Base-by-base conservation (phyloP, 2,329 filamentous ascomycete species). In the Aureobasidium lini region DNA sequence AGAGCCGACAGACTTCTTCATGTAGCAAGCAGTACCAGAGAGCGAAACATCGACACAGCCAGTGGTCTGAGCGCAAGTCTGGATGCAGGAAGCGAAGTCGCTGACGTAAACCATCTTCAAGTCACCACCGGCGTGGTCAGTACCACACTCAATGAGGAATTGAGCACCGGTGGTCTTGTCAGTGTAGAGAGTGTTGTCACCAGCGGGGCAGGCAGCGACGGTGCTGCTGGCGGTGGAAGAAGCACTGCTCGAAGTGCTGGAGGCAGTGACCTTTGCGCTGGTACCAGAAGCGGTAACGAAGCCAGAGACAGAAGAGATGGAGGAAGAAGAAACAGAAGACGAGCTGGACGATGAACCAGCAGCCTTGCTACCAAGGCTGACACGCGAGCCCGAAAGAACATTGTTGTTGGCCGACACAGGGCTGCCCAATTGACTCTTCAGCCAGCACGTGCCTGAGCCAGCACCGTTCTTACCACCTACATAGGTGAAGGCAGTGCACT, bases 1-100 rank as follows among this genome's bases (percentile, higher is more conserved):
- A 16, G 56, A 42, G 7, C 66, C 68, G 13, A 71, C 44, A 6
- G 52, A 61, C n/a, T 59, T 65, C 67, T 71, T 71, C 60, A 71
- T 57, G 57, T 71, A 69, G 60, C 67, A 70, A n/a, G 67, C 68
- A 16, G 62, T 48, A 1, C 69, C 70, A 9, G 68, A 68, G 7
- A 69, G 61, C 9, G 65, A 66, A 29, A 72, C 66, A 39, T 72
- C 68, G 11, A 72, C 66, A 62, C 71, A 72, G 18, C 66, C 66
- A 5, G 63, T 23, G 0, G 62, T 68, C 23, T 59, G 62, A 16
- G 67, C 68, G 57, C 70, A 72, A 16, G 64, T 62, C 32, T 65
- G 63, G 56, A 71, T 69, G 52, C 70, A 72, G 36, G 61, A 49
- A 31, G 64, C 59, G 46, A 72, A 64, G 47, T 47, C 62, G 40